Base-by-base conservation (phyloP, 371 early-diverging fungal species). In the Actinomortierella wolfii region DNA sequence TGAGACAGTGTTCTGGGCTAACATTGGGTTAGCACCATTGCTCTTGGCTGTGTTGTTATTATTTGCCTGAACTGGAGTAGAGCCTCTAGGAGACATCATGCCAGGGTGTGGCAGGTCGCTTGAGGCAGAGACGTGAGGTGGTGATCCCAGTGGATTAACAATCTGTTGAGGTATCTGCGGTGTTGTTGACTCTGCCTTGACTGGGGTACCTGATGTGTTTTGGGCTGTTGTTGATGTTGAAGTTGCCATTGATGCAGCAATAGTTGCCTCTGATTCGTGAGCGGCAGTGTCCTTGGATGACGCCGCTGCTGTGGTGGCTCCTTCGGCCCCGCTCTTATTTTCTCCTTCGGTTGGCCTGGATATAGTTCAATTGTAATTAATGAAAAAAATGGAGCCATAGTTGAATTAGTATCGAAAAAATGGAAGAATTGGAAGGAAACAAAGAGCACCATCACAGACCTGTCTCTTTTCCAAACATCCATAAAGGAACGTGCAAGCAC, bases 291-390 rank as follows among this genome's bases (percentile, higher is more conserved):
- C 53, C 8, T 56, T n/a, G n/a, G n/a, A n/a, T n/a, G n/a, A n/a
- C n/a, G n/a, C 69, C 43, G 40, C 49, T 5, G 24, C 14, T 13
- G 43, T 39, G 11, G 29, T 51, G 23, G 29, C 11, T 18, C 50
- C 61, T 13, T 49, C 57, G n/a, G n/a, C n/a, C n/a, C n/a, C n/a
- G n/a, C n/a, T n/a, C n/a, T n/a, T n/a, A n/a, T n/a, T n/a, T n/a
- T n/a, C n/a, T n/a, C n/a, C n/a, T n/a, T n/a, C n/a, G n/a, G n/a
- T n/a, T n/a, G n/a, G n/a, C n/a, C n/a, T n/a, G n/a, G n/a, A n/a
- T n/a, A n/a, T n/a, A n/a, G n/a, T n/a, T n/a, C n/a, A n/a, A n/a
- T n/a, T n/a, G n/a, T n/a, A n/a, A n/a, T n/a, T n/a, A n/a, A n/a
- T n/a, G n/a, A n/a, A n/a, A n/a, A n/a, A n/a, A n/a, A n/a, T n/a